A percentile compares a stretch with the other conserved stretches of the same genome.
These are phyloP conservation scores for Avena sativa DNA, from an alignment of 176 grass and related monocot species.

Conservation along the genomic window DNA sequence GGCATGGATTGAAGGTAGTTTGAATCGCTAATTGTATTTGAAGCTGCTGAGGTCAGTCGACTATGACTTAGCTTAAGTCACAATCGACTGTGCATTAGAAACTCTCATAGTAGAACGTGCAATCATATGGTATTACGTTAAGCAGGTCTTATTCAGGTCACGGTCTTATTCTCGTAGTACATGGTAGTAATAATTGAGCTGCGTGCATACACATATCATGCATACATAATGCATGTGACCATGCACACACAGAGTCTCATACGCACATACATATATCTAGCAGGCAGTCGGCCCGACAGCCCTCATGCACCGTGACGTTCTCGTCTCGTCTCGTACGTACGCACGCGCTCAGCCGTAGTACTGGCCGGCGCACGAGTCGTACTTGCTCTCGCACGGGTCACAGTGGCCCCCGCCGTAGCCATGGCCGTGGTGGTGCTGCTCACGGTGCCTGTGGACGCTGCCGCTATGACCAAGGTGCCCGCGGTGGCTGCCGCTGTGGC, in stretches of 20 bases:
- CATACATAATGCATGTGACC: background rate
- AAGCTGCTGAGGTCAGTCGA: too few relatives aligned
- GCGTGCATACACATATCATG: background rate
- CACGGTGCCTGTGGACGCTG: background rate
- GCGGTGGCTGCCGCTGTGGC: too few relatives aligned
- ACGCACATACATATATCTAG: background rate
- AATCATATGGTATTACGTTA: background rate
- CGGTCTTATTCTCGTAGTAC: slow-evolving; percentile 1
- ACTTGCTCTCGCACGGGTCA: background rate
- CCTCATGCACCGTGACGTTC: background rate
- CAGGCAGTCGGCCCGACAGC: too few relatives aligned
- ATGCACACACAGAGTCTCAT: background rate
- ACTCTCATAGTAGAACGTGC: background rate
- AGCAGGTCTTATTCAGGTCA: slow-evolving; percentile 10
- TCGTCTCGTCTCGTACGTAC: background rate
- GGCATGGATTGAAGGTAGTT: too few relatives aligned
- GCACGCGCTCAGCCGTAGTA: background rate
- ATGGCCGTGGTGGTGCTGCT: background rate
- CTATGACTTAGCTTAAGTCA: too few relatives aligned
- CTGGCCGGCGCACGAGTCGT: background rate
- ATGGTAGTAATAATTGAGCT: background rate
- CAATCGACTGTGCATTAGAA: too few relatives aligned
- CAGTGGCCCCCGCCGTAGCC: background rate
- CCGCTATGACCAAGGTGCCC: background rate
- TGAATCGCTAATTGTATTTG: too few relatives aligned